Conservation (phyloP, 768 basidiomycete species). For the Lactarius sp. region DNA sequence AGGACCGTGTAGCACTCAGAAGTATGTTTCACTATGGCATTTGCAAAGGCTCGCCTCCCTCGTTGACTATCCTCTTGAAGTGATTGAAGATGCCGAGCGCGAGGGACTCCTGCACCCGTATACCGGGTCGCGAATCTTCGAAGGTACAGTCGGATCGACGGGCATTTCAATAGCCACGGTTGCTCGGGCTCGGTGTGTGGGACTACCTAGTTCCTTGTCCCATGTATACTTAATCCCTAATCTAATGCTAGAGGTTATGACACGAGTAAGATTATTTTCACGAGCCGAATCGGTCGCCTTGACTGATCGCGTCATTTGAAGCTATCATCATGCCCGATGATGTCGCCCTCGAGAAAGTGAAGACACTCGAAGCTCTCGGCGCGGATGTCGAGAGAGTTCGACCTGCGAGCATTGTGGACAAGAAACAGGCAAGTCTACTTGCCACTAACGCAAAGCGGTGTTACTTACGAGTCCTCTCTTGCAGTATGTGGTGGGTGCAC, state of each 20-base stretch:
- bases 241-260: slow-evolving; percentile 70
- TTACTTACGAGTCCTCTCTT: slow-evolving; percentile 11
- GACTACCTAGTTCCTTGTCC: neutral
- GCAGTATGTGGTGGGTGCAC: slow-evolving; percentile 36
- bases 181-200: slow-evolving; percentile 69
- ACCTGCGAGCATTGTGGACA: slow-evolving; percentile 95
- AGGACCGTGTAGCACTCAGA: slow-evolving; percentile 92
- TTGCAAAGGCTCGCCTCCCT: neutral
- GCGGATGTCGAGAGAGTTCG: slow-evolving; percentile 86
- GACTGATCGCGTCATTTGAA: slow-evolving; percentile 31
- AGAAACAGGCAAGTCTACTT: slow-evolving; percentile 66
- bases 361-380: slow-evolving; percentile 75
- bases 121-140: slow-evolving; percentile 90
- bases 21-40: slow-evolving; percentile 44
- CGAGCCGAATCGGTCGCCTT: neutral
- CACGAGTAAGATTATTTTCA: slow-evolving; percentile 50
- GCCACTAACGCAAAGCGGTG: slow-evolving; percentile 23
- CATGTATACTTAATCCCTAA: neutral
- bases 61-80: slow-evolving; percentile 38
- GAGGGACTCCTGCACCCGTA: slow-evolving; percentile 77
- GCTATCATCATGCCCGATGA: slow-evolving; percentile 91
- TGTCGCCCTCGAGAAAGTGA: slow-evolving; percentile 87
- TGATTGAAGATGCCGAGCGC: slow-evolving; percentile 91
- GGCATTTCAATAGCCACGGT: slow-evolving; percentile 96
- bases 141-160: slow-evolving; percentile 94